Evolutionary conservation across 2,329 filamentous ascomycete species (phyloP), one percentile per base, ranked within the genome.

Genomic region (Aspergillus hortae): DNA sequence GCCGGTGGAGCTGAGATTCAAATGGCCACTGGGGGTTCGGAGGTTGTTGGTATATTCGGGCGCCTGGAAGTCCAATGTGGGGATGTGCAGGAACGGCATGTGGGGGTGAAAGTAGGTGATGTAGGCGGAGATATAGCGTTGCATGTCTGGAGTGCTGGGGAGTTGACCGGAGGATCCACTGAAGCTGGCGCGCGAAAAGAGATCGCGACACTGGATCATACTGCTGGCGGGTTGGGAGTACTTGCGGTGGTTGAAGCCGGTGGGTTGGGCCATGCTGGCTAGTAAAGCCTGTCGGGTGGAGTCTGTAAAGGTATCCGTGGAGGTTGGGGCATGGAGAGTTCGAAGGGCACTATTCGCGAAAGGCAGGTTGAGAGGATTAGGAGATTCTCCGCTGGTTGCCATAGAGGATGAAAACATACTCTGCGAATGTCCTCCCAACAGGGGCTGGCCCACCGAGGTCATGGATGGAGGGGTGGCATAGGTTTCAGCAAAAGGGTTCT

Each of bases 21-120:
- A 66, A 56, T 77, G 71, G 44, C 73, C 67, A 55, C 77, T 79
- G 55, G 83, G 77, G 54, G 81, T 81, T 65, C 84, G 84, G 55
- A 84, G 66, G 46, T 79, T 80, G 55, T 74, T 82, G 42, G 83
- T 79, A 59, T 84, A 84, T 44, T 87, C 79, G 47, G 88, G 81
- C 47, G 89, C 83, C 64, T 96, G 90, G 74, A 97, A 96, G 40
- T 91, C 91, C 57, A 97, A 78, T 14, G 92, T 96, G 48, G 92
- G 87, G 60, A 96, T 84, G 72, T 97, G 92, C 55, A 96, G 77
- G 71, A 97, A 96, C n/a, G 94, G 92, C 55, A 96, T 74, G 69
- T 97, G 92, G 19, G 92, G 92, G 67, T 96, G 92, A 71, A 95
- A 96, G 69, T 90, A 95, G 58, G 86, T 85, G 64, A 97, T 85